Evolutionary conservation across 2,329 filamentous ascomycete genomes (phyloP), one percentile per base, ranked within the genome.

Genomic region (Teratosphaeria epicoccoides): DNA sequence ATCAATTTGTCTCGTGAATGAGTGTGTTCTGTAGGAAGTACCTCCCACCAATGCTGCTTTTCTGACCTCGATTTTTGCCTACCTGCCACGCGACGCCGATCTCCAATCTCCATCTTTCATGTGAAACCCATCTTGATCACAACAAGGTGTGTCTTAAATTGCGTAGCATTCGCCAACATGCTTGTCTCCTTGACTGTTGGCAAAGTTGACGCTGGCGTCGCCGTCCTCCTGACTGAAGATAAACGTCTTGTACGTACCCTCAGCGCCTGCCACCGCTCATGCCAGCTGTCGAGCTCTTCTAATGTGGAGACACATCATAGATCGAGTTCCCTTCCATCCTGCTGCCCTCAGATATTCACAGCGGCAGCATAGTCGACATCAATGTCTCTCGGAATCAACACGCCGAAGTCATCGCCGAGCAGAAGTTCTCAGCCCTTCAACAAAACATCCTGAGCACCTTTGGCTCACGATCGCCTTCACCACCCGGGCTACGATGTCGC

Each of bases 281-380:
- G 9, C 14, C 29, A 57, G 51, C 54, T 55, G 51, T 45, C 46
- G 12, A 52, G 28, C 11, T 23, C 26, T 46, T 29, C 45, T 28
- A 25, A 37, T 14, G 9, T n/a, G 14, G n/a, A 43, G 11, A 7
- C 23, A 7, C 40, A 11, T 69, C 40, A 11, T 69, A 97, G 91
- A 97, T 98, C 69, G 93, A 98, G 69, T 98, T 98, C 67, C 93
- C 93, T 29, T 97, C 93, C 46, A 95, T 98, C 59, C 86, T 98
- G 47, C 84, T 98, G 14, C 93, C 93, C 1, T 87, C 87, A 56
- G 90, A 95, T 68, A 98, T 98, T 70, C 84, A 88, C 56, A 95
- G 89, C 14, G 93, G 93, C 61, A 94, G 87, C 68, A 97, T 98
- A 64, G 93, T 98, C 69, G 93, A 98, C 71, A 97, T 98, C 71